Conservation (phyloP, 2,329 filamentous ascomycete species). For the Fusarium mundagurra region DNA sequence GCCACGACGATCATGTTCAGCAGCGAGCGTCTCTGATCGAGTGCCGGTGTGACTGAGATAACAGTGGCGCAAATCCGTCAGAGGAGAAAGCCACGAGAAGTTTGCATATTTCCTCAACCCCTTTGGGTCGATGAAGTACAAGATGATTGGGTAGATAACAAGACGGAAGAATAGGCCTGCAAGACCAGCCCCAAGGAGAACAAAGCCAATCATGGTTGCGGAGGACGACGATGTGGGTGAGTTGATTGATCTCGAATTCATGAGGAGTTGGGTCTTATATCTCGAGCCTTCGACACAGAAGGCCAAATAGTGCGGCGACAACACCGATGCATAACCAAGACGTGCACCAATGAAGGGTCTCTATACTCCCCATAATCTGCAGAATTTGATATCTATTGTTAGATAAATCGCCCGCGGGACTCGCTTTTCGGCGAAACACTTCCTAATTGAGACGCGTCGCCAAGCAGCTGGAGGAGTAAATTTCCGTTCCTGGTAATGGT, state of each 20-base stretch:
- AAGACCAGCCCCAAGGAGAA: slow-evolving; percentile 1
- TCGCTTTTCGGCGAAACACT: neutral
- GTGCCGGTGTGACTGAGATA: slow-evolving; percentile 43
- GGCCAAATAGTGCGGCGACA: neutral
- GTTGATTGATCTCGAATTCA: neutral
- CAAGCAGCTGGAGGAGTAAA: neutral
- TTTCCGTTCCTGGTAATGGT: neutral
- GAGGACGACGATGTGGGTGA: fast-evolving
- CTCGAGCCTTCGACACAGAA: neutral
- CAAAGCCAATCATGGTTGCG: neutral
- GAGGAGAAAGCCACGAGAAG: slow-evolving; percentile 32
- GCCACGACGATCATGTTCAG: slow-evolving; percentile 54
- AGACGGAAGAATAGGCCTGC: slow-evolving; percentile 16
- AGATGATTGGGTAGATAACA: slow-evolving; percentile 27
- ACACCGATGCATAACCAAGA: neutral
- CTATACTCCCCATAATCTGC: neutral
- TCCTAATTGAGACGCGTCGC: neutral
- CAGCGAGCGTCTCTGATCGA: slow-evolving; percentile 57
- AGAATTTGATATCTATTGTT: neutral
- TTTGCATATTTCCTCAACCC: slow-evolving; percentile 38
- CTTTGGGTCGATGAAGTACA: slow-evolving; percentile 48
- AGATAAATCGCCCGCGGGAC: neutral
- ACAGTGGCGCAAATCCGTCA: slow-evolving; percentile 35
- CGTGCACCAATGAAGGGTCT: neutral
- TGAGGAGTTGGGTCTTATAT: neutral